Conservation (phyloP, 352 stramenopile genomes). For the Pythium monospermum region DNA sequence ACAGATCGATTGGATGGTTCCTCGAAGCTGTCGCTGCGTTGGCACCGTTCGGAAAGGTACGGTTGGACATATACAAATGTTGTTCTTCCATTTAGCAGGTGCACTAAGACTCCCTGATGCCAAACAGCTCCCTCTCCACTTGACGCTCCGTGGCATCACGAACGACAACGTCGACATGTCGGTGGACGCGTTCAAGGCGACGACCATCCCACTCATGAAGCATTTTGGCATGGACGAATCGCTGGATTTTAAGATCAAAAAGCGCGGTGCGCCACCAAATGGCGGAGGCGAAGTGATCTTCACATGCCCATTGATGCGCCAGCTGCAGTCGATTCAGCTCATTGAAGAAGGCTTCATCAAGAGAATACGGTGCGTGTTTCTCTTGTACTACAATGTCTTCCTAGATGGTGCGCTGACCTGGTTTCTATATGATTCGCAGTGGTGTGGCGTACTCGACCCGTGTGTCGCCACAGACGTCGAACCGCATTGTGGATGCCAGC, state of each 20-base stretch:
- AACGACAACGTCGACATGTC: conserved; percentile 90
- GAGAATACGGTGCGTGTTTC: conserved; percentile 80
- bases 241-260: conserved; percentile 84
- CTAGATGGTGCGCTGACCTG: neutral
- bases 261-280: conserved; percentile 85
- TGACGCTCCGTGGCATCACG: conserved; percentile 95
- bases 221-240: conserved; percentile 95
- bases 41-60: conserved; percentile 94
- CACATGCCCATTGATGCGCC: conserved; percentile 91
- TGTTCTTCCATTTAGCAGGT: too few relatives aligned
- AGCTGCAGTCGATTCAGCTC: conserved; percentile 94
- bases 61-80: too few relatives aligned
- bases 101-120: too few relatives aligned
- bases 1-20: conserved; percentile 96
- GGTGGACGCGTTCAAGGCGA: conserved; percentile 94
- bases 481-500: conserved; percentile 95
- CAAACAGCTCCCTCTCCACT: conserved; percentile 90
- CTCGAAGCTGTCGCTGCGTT: conserved; percentile 97
- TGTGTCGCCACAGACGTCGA: conserved; percentile 96
- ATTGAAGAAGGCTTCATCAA: conserved; percentile 98
- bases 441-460: conserved; percentile 95
- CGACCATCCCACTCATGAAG: conserved; percentile 92
- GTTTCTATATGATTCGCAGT: conserved; percentile 24
- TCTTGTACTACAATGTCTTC: neutral
- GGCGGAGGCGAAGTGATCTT: conserved; percentile 91